Base-by-base conservation (phyloP, 257 asterid species). In the Scutellaria galericulata region DNA sequence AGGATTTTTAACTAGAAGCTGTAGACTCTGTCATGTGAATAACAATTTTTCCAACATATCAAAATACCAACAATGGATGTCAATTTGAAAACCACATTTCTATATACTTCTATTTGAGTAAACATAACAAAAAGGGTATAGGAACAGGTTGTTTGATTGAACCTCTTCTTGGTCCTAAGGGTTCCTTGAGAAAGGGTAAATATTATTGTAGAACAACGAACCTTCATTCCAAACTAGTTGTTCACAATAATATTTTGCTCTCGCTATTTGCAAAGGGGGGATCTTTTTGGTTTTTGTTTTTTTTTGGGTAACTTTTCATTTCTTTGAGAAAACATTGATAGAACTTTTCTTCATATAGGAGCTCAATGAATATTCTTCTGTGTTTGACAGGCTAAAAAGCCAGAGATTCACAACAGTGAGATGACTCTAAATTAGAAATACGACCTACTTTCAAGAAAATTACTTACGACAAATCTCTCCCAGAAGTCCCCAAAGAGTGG, bases 401-500 rank as follows among this genome's bases (percentile, higher is more conserved):
- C 31, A 78, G 24, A 70, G 41, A 74, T 54, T 52, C 13, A 64
- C 24, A 62, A 66, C 41, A 69, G 20, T 20, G 52, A 35, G 50
- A 67, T 41, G 47, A 66, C 55, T 24, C 18, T 40, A 57, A 73
- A 59, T 5, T n/a, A 8, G 48, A 64, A 78, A 40, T 4, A 2
- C 41, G 20, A 9, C 7, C 54, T 31, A 68, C 35, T 20, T 48
- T 48, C 45, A 54, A 66, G 37, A 14, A 78, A 77, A 60, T 35
- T 69, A 80, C 97, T 87, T 74, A 90, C 99, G 24, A 83, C 77
- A 80, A 95, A 95, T 65, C 99, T 91, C 85, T 95, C 99, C 99
- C 99, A 95, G 77, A 95, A 94, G 84, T 95, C 98, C 44, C 95
- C 90, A 83, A 95, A 95, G 60, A 95, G 92, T 35, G 98, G 98